These are phyloP conservation scores for Fusarium udum DNA, from an alignment of 2,329 filamentous ascomycete species.

Conservation along the genomic window DNA sequence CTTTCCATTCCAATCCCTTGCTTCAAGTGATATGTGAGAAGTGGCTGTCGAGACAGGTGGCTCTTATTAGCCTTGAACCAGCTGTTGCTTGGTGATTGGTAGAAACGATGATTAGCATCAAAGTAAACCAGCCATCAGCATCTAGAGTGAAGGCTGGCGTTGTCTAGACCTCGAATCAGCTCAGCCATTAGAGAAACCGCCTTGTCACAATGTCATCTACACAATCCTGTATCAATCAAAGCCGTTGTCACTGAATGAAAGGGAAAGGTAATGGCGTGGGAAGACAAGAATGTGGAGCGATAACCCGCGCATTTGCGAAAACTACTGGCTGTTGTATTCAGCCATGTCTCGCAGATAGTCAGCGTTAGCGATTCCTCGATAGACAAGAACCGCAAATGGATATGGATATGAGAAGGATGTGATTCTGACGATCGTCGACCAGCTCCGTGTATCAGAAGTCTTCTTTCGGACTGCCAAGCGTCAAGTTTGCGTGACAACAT, in stretches of 20 bases:
- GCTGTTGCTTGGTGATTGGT: conserved; percentile 4
- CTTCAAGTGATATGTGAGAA: background rate
- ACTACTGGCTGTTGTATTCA: background rate
- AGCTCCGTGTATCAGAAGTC: conserved; percentile 1
- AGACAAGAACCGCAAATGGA: background rate
- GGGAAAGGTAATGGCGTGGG: conserved; percentile 1
- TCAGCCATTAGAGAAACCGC: conserved; percentile 4
- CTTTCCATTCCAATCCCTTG: background rate
- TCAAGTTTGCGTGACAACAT: background rate
- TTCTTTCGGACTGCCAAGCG: conserved; percentile 3
- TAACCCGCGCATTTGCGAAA: background rate
- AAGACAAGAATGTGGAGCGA: conserved; percentile 23
- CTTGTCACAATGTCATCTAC: conserved; percentile 4
- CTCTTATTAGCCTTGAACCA: background rate
- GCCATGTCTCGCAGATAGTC: conserved; percentile 3
- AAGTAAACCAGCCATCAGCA: conserved; percentile 1
- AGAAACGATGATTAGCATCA: conserved; percentile 1
- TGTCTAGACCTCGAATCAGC: conserved; percentile 5
- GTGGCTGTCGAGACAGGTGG: conserved; percentile 2
- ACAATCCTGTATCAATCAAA: conserved; percentile 8
- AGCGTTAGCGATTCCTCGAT: background rate
- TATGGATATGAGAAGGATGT: conserved; percentile 21
- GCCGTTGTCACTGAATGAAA: conserved; percentile 5
- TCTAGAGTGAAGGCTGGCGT: conserved; percentile 8
- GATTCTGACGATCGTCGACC: conserved; percentile 12